Conservation (phyloP, 1,284 basidiomycete species). For the Cutaneotrichosporon sp. region DNA sequence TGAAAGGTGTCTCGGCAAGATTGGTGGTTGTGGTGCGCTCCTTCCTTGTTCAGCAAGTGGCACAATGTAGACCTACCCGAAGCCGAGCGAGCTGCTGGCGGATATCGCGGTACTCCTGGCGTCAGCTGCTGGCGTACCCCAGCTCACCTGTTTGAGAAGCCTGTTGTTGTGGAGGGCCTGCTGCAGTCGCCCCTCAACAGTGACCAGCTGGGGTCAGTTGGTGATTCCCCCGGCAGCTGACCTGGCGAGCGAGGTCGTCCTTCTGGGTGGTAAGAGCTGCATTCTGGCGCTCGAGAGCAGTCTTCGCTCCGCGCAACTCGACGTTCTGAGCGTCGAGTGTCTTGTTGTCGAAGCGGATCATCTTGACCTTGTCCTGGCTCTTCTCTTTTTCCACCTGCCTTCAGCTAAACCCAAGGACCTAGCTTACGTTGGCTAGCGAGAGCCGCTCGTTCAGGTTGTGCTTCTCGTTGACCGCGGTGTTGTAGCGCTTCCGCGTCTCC, state of each 20-base stretch:
- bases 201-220: too few relatives aligned
- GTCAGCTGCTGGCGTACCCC: too few relatives aligned
- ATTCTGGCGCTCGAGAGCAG: neutral
- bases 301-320: neutral
- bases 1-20: neutral
- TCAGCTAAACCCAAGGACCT: neutral
- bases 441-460: constrained; percentile 7
- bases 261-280: neutral
- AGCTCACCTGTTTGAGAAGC: too few relatives aligned
- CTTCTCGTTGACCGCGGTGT: constrained; percentile 4
- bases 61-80: too few relatives aligned
- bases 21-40: too few relatives aligned
- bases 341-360: constrained; percentile 4
- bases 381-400: neutral
- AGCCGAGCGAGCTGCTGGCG: too few relatives aligned
- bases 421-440: constrained; percentile 8
- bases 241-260: neutral
- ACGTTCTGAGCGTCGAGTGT: neutral
- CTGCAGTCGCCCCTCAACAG: too few relatives aligned
- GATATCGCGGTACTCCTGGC: too few relatives aligned
- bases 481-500: neutral
- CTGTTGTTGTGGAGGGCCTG: too few relatives aligned
- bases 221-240: neutral
- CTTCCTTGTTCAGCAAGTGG: too few relatives aligned
- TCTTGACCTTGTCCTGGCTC: constrained; percentile 8